Base-by-base conservation (phyloP, 1,284 basidiomycete species). In the Marasmius tenuissimus region DNA sequence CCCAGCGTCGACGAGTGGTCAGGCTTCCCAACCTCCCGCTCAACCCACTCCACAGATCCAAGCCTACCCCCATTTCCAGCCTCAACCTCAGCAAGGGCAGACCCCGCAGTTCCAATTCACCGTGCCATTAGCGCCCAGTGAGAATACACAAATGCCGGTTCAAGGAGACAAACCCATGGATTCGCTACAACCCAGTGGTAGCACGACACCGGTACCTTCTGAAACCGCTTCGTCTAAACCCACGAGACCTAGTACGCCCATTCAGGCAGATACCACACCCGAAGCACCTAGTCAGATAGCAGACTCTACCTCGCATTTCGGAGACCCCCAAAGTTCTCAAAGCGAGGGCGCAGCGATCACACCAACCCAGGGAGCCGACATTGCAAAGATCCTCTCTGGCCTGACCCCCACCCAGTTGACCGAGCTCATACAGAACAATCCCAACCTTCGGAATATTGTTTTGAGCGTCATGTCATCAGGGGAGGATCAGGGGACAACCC, bases 371-470 rank as follows among this genome's bases (percentile, higher is more conserved):
- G 20, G 11, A n/a, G 37, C 9, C 18, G 9, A 56, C 22, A 22
- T 57, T 35, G 20, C 34, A 34, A 69, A 75, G 65, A 66, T 76
- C 8, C 59, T 79, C 34, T 70, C 76, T n/a, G 67, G 70, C 47
- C 61, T 77, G 50, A 69, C 73, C 34, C 71, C 73, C 12, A 60
- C 66, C 12, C 74, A 78, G 60, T 69, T 78, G n/a, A 67, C 70
- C 12, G 72, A 76, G 16, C 65, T 76, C 38, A 62, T 78, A 38
- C 69, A 71, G 12, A 70, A 69, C 40, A 76, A 80, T 61, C 71
- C 76, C 7, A 71, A 76, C 38, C 65, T 78, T 53, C 67, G 73
- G 20, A 71, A 75, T 40, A 68, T 75, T 22, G 71, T 77, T 12
- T 62, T 72, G 61, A 69, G 73, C 58, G 73, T 73, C 14, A 63